Evolutionary conservation across 2,329 filamentous ascomycete genomes (phyloP), one percentile per base, ranked within the genome.

Genomic region (Alternaria triticimaculans): DNA sequence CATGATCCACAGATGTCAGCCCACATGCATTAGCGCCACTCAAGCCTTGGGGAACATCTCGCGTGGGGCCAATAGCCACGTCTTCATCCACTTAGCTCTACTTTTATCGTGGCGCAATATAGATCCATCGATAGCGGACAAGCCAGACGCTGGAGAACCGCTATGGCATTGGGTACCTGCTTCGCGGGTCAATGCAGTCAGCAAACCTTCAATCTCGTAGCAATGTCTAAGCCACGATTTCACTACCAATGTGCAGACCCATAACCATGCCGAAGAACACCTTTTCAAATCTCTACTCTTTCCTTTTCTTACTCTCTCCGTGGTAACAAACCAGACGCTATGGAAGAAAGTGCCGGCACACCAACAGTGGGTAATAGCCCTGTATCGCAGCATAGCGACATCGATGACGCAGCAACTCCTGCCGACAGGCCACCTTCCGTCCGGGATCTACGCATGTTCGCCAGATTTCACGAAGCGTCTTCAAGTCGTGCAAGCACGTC

Each of bases 381-480:
- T 11, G 37, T 0, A 2, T 41, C 37, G 0, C 37, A 41, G 15
- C 37, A 41, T 41, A 41, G 8, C 37, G 37, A 18, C 4, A 0
- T 41, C 37, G n/a, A 41, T 0, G n/a, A 41, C n/a, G 5, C n/a
- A 18, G n/a, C 37, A 41, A 18, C 0, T 18, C 5, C 1, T 18
- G 37, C 37, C 37, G n/a, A 18, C 37, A 2, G 9, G 37, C 9
- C 9, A 18, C n/a, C 9, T 0, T 18, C 37, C 0, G 37, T 18
- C 15, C 37, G 0, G 37, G 0, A 18, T 41, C 9, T 41, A 2
- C 37, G 9, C n/a, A 41, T 41, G 37, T 18, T 41, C 37, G 18
- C 37, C n/a, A 41, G n/a, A 18, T 37, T 4, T 4, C 3, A 37
- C 0, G 33, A 3, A 5, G n/a, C 0, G 1, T 1, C 7, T 37